These are phyloP conservation scores for Syzygium oleosum DNA, from an alignment of 345 rosid genomes.

Conservation along the genomic window DNA sequence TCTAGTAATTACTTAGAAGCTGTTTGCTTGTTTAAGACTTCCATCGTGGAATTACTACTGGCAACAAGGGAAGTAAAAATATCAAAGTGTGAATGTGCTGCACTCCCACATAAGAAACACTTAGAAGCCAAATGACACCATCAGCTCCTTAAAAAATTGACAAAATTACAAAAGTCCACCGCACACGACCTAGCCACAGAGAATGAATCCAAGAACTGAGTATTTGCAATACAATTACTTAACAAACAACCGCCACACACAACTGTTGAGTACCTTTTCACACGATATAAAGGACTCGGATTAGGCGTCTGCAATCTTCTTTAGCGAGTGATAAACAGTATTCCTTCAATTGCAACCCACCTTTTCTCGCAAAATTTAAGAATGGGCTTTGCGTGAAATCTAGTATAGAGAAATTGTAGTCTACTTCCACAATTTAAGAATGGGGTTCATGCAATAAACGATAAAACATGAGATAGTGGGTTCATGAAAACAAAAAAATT, in stretches of 20 bases:
- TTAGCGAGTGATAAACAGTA: slow-evolving; percentile 86
- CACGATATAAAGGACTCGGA: slow-evolving; percentile 75
- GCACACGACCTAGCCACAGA: not conserved
- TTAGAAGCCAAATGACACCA: not conserved
- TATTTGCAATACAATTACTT: not conserved
- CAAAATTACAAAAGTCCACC: not conserved
- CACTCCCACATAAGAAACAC: not conserved
- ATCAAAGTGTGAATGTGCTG: not conserved
- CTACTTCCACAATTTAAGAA: no score
- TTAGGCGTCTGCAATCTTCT: slow-evolving; percentile 91
- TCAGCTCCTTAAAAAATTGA: not conserved
- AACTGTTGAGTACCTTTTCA: slow-evolving; percentile 54
- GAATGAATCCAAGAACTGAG: not conserved
- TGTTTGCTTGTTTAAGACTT: not conserved
- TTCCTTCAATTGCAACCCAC: no score
- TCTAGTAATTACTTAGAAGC: not conserved
- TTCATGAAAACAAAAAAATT: no score
- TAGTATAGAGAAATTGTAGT: no score
- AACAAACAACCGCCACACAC: not conserved
- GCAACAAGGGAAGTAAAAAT: not conserved
- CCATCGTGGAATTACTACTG: not conserved
- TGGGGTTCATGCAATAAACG: no score
- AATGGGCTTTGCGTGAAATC: no score
- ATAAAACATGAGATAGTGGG: no score
- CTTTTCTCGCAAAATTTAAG: no score